phyloP scores from a whole-genome alignment of 78 protist species.

The Capsaspora owczarzaki region DNA sequence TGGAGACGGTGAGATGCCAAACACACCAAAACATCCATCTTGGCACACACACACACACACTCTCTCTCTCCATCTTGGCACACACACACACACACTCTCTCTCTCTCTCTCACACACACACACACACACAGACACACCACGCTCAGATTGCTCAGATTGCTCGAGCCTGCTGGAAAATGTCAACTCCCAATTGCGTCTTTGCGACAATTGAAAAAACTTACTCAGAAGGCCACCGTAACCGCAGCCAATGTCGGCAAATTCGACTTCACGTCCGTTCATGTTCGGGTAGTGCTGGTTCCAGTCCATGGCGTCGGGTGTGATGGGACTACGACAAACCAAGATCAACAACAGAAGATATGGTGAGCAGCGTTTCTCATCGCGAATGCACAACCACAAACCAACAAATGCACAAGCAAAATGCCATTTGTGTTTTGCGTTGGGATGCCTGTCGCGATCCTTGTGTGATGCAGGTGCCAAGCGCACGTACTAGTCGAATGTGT shows the following conservation, averaged over 20 bases:
- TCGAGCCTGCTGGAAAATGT: not conserved
- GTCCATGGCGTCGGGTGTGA: not conserved
- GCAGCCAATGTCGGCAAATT: conserved; percentile 86
- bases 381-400: not conserved
- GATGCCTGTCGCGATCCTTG: not conserved
- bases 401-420: not conserved
- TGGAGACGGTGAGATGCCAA: not conserved
- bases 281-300: conserved; percentile 17
- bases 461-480: not conserved
- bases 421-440: not conserved
- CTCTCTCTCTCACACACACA: not conserved
- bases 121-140: not conserved
- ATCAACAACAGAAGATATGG: not conserved
- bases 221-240: conserved; percentile 85
- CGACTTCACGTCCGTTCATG: conserved; percentile 13
- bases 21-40: conserved; percentile 1
- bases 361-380: not conserved
- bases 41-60: not conserved
- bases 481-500: conserved; percentile 1
- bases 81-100: not conserved
- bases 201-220: not conserved
- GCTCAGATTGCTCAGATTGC: not conserved
- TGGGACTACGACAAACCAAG: conserved; percentile 1
- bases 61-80: not conserved
- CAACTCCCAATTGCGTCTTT: not conserved